phyloP scores from a whole-genome alignment of 2,329 filamentous ascomycete genomes.

The Nannizziopsis barbatae region DNA sequence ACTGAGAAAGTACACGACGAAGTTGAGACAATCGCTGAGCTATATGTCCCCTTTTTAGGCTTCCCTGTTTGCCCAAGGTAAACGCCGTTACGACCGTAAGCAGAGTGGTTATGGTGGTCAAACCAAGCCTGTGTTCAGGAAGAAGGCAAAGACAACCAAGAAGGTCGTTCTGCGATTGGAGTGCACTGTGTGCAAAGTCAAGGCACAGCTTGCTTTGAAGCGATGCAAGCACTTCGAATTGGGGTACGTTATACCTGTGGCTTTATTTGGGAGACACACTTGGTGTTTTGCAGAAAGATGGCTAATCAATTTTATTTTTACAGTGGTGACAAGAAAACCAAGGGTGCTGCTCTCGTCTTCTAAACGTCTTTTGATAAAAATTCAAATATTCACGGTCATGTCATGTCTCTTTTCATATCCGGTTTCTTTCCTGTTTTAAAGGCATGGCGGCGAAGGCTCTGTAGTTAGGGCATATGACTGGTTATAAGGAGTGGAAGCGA shows the following conservation, averaged over 20 bases:
- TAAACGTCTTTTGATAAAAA: constrained; percentile 42
- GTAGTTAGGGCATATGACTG: constrained; percentile 14
- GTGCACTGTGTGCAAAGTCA: constrained; percentile 96
- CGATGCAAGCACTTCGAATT: constrained; percentile 99
- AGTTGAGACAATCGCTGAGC: constrained; percentile 1
- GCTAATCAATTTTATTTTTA: constrained; percentile 20
- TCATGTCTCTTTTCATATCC: constrained; percentile 13
- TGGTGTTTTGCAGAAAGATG: constrained; percentile 20
- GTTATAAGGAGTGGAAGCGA: constrained; percentile 16
- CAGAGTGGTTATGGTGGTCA: constrained; percentile 99
- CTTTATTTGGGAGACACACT: background rate
- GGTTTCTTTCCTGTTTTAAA: constrained; percentile 12
- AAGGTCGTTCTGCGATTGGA: constrained; percentile 98
- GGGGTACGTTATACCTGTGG: constrained; percentile 57
- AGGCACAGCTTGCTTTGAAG: constrained; percentile 96
- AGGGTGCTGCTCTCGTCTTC: constrained; percentile 99
- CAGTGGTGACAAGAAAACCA: constrained; percentile 99
- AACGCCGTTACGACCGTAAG: constrained; percentile 99
- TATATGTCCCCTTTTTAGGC: constrained; percentile 42
- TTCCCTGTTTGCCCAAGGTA: constrained; percentile 94
- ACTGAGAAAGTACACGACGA: background rate
- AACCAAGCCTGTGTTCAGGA: constrained; percentile 99
- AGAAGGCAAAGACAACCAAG: constrained; percentile 99
- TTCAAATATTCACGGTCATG: constrained; percentile 3
- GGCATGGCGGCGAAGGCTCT: constrained; percentile 14